These are phyloP conservation scores for Hirschfeldia incana DNA, from an alignment of 345 rosid genomes.

Conservation along the genomic window DNA sequence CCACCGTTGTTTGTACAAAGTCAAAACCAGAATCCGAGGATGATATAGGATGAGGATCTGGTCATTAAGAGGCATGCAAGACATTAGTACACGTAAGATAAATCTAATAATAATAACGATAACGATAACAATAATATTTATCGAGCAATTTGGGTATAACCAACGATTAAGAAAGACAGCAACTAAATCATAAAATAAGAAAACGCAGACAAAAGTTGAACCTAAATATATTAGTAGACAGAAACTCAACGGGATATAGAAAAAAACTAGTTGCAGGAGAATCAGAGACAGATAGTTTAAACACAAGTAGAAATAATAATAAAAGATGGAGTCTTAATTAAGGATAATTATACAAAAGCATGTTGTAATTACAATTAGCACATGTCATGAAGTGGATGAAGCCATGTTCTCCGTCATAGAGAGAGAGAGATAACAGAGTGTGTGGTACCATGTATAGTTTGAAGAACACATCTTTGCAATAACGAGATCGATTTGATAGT, in stretches of 20 bases:
- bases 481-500: conserved; percentile 1
- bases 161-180: conserved; percentile 32
- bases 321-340: conserved; percentile 13
- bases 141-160: conserved; percentile 37
- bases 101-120: conserved; percentile 23
- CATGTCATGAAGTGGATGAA: conserved; percentile 23
- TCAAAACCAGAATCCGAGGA: conserved; percentile 28
- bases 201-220: conserved; percentile 21
- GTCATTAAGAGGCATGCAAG: conserved; percentile 23
- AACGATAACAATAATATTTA: conserved; percentile 17
- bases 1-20: conserved; percentile 38
- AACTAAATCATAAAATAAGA: conserved; percentile 29
- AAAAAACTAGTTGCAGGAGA: conserved; percentile 57
- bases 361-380: conserved; percentile 16
- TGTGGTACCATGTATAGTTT: conserved; percentile 8
- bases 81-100: conserved; percentile 16
- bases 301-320: neutral
- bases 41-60: conserved; percentile 40
- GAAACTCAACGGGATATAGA: conserved; percentile 36
- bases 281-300: conserved; percentile 35
- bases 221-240: conserved; percentile 22
- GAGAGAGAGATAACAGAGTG: conserved; percentile 36
- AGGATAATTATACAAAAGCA: neutral
- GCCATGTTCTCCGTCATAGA: conserved; percentile 47
- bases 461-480: conserved; percentile 14